Percentiles rank a stretch among this genome's conserved stretches.
Evolutionary conservation across 176 grass and related monocot genomes (phyloP).

Genomic region (Aegilops sharonensis): DNA sequence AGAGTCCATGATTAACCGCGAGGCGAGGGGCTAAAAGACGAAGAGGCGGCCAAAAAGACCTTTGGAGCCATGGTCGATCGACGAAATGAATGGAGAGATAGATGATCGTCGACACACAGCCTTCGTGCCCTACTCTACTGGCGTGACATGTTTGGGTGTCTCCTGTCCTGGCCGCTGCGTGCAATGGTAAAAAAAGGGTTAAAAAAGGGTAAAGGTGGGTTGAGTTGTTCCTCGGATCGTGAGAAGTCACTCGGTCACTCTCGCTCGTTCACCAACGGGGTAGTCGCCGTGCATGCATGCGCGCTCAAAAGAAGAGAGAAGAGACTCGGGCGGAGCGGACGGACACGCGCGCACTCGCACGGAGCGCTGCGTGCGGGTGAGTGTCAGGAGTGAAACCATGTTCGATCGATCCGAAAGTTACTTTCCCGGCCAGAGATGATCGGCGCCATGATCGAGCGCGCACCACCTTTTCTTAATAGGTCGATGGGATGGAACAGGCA

Average conservation of each 20-base stretch:
- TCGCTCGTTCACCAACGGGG: neutral
- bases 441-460: neutral
- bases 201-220: neutral
- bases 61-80: neutral
- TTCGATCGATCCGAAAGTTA: conserved; percentile 3
- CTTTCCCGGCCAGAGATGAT: conserved; percentile 21
- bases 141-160: neutral
- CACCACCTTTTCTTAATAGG: neutral
- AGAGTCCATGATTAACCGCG: conserved; percentile 46
- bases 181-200: neutral
- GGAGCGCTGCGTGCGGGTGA: neutral
- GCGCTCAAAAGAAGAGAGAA: conserved; percentile 10
- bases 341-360: neutral
- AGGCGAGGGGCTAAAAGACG: neutral
- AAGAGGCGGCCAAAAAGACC: conserved; percentile 24
- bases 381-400: conserved; percentile 27
- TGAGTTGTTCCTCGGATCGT: conserved; percentile 11
- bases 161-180: neutral
- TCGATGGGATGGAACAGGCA: too few relatives aligned
- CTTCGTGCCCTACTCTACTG: neutral
- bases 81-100: conserved; percentile 18
- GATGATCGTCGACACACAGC: neutral
- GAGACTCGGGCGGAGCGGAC: neutral
- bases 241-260: neutral
- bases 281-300: neutral